Conservation (phyloP, 2,329 filamentous ascomycete genomes). For the Cadophora gregata region DNA sequence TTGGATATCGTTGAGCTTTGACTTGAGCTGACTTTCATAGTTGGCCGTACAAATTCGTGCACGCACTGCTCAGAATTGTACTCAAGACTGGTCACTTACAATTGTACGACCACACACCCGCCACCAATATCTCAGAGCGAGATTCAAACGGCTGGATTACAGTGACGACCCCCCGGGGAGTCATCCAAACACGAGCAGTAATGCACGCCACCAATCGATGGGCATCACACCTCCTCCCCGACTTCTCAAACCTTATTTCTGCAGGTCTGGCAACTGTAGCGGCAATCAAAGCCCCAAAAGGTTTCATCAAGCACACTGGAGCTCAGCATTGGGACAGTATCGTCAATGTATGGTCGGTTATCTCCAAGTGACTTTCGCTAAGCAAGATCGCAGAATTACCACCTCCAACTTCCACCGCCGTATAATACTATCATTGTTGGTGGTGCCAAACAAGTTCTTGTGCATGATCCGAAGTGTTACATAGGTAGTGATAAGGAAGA, state of each 20-base stretch:
- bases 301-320: neutral
- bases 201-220: slow-evolving; percentile 4
- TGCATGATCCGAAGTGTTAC: neutral
- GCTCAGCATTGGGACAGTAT: neutral
- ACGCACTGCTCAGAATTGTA: neutral
- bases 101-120: neutral
- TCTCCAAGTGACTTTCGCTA: neutral
- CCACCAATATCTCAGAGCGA: neutral
- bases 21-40: neutral
- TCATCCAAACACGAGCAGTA: neutral
- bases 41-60: slow-evolving; percentile 5
- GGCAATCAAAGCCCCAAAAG: neutral
- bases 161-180: neutral
- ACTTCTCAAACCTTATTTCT: neutral
- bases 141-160: neutral
- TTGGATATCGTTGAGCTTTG: neutral
- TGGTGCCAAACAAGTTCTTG: neutral
- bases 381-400: neutral
- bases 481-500: neutral
- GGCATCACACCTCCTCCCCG: neutral
- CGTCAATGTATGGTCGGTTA: neutral
- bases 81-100: neutral
- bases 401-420: slow-evolving; percentile 5
- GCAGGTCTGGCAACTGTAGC: neutral
- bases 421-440: neutral